These are phyloP conservation scores for Kwoniella sp. DNA, from an alignment of 768 basidiomycete species.

Conservation along the genomic window DNA sequence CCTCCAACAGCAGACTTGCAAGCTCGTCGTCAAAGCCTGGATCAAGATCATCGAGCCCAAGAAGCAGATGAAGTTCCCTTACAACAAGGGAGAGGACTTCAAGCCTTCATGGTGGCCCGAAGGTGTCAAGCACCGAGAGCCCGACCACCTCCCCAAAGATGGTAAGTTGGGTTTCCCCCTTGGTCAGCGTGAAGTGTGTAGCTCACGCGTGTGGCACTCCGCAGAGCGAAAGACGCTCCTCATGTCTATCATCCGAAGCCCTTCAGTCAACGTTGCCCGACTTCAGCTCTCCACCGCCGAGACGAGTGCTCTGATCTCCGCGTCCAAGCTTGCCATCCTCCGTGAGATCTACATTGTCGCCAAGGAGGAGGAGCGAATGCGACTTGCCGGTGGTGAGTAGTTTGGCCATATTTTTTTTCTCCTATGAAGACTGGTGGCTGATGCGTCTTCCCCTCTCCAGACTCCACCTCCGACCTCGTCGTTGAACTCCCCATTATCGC, in stretches of 20 bases:
- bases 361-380: slow-evolving; percentile 54
- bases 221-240: slow-evolving; percentile 56
- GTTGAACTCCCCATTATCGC: slow-evolving; percentile 43
- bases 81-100: slow-evolving; percentile 57
- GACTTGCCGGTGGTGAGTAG: slow-evolving; percentile 32
- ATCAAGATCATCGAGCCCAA: slow-evolving; percentile 59
- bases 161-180: too few relatives aligned
- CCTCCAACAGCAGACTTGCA: slow-evolving; percentile 55
- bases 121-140: slow-evolving; percentile 57
- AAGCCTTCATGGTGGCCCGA: slow-evolving; percentile 59
- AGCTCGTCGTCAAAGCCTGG: slow-evolving; percentile 58
- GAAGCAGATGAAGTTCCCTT: slow-evolving; percentile 57
- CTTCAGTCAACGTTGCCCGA: slow-evolving; percentile 44
- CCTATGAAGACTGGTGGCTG: background rate
- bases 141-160: slow-evolving; percentile 57
- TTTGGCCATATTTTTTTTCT: too few relatives aligned
- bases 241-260: slow-evolving; percentile 49
- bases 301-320: slow-evolving; percentile 49
- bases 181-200: background rate
- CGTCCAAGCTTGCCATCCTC: slow-evolving; percentile 49
- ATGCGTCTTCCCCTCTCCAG: slow-evolving; percentile 2
- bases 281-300: slow-evolving; percentile 56
- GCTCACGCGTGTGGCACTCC: background rate
- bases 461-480: slow-evolving; percentile 28
- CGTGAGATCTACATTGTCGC: slow-evolving; percentile 56